These are phyloP conservation scores for Tremellales sp. DNA, from an alignment of 1,284 basidiomycete genomes.

Conservation along the genomic window DNA sequence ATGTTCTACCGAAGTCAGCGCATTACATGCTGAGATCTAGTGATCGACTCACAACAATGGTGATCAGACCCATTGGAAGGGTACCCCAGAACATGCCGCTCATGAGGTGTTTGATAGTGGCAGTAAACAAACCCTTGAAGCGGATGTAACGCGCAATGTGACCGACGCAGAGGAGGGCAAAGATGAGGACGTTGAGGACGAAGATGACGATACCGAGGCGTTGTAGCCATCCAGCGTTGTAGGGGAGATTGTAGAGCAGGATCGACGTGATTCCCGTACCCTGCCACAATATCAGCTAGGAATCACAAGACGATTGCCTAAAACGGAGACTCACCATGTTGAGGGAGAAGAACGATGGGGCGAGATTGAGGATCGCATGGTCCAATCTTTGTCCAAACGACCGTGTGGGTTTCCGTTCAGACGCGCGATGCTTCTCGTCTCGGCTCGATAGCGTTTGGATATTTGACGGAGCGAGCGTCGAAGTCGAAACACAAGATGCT, in stretches of 20 bases:
- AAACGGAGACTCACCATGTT: constrained; percentile 31
- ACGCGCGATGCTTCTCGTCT: not conserved
- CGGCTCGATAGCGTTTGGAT: not conserved
- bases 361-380: constrained; percentile 2
- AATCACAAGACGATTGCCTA: no score
- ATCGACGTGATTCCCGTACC: constrained; percentile 48
- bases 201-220: constrained; percentile 54
- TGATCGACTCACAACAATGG: constrained; percentile 53
- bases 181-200: constrained; percentile 61
- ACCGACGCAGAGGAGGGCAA: constrained; percentile 54
- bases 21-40: constrained; percentile 22
- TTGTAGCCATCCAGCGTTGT: constrained; percentile 42
- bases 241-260: constrained; percentile 47
- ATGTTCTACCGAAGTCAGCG: constrained; percentile 40
- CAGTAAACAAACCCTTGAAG: constrained; percentile 55
- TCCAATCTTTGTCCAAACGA: not conserved
- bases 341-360: constrained; percentile 14
- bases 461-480: not conserved
- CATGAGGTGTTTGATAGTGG: constrained; percentile 60
- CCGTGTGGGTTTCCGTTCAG: no score
- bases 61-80: constrained; percentile 66
- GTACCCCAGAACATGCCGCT: constrained; percentile 65
- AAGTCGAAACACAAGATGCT: not conserved
- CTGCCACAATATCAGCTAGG: constrained; percentile 25
- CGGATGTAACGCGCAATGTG: constrained; percentile 54